phyloP scores from a whole-genome alignment of 164 flowering plant genomes.

The Cinnamomum micranthum region DNA sequence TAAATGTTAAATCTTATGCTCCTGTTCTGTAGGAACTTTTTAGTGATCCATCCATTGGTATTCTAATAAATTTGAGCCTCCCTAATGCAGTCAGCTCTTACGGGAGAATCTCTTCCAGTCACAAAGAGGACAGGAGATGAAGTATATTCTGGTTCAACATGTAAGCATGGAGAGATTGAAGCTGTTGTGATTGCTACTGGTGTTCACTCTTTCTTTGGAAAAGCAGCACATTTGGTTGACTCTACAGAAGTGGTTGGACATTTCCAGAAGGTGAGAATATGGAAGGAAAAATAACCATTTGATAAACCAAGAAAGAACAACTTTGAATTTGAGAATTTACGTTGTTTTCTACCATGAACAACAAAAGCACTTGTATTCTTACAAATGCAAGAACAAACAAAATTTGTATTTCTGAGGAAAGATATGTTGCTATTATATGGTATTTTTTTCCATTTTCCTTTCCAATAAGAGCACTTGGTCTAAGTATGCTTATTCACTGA shows the following conservation, averaged over 20 bases:
- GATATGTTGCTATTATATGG: neutral
- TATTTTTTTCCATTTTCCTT: neutral
- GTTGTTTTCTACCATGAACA: neutral
- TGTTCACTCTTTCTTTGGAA: slow-evolving; percentile 70
- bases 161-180: slow-evolving; percentile 82
- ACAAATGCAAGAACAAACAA: neutral
- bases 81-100: slow-evolving; percentile 69
- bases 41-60: neutral
- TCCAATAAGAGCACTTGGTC: neutral
- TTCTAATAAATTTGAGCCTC: neutral
- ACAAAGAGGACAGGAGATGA: slow-evolving; percentile 77
- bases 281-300: neutral
- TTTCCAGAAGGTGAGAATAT: slow-evolving; percentile 41
- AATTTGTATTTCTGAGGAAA: neutral
- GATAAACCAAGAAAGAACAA: neutral
- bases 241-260: slow-evolving; percentile 73
- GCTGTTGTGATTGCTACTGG: slow-evolving; percentile 86
- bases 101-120: slow-evolving; percentile 84
- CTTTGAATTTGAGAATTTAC: neutral
- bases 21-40: neutral
- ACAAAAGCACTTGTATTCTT: too few species aligned
- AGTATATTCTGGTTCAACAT: slow-evolving; percentile 78
- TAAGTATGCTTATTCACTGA: neutral
- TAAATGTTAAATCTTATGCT: neutral
- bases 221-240: slow-evolving; percentile 77